Percentiles rank a stretch among this genome's conserved stretches.
phyloP scores from a whole-genome alignment of 805 yeast genomes.

The Metschnikowia colocasiae region DNA sequence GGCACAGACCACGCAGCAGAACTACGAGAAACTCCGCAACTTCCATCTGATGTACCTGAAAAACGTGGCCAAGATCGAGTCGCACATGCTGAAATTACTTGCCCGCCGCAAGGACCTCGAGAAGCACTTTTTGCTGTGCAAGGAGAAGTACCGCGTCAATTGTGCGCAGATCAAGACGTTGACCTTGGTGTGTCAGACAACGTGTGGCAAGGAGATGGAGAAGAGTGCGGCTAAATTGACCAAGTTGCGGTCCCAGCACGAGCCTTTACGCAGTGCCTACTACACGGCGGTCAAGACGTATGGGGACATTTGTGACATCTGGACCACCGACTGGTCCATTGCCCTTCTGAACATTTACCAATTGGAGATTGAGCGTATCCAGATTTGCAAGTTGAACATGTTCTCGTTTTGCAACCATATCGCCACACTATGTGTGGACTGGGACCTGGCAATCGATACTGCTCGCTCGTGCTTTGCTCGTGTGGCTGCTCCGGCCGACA shows the following conservation, averaged over 20 bases:
- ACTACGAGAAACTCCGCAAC: slow-evolving; percentile 47
- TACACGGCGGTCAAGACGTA: slow-evolving; percentile 50
- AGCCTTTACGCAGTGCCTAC: slow-evolving; percentile 50
- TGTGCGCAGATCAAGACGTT: slow-evolving; percentile 57
- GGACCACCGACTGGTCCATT: slow-evolving; percentile 69
- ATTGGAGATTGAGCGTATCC: slow-evolving; percentile 69
- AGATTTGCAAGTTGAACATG: slow-evolving; percentile 62
- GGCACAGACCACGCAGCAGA: slow-evolving; percentile 45
- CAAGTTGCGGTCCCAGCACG: slow-evolving; percentile 43
- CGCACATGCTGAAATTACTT: slow-evolving; percentile 52
- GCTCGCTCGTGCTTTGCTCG: slow-evolving; percentile 65
- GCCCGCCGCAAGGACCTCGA: slow-evolving; percentile 41
- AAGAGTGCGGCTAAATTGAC: slow-evolving; percentile 53
- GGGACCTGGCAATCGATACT: slow-evolving; percentile 72
- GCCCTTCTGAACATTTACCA: slow-evolving; percentile 61
- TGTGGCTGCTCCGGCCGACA: slow-evolving; percentile 60
- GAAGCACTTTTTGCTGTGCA: slow-evolving; percentile 34
- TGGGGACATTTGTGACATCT: slow-evolving; percentile 55
- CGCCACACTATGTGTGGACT: slow-evolving; percentile 72
- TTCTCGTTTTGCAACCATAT: slow-evolving; percentile 77
- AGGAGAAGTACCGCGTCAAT: slow-evolving; percentile 52
- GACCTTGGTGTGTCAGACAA: slow-evolving; percentile 58
- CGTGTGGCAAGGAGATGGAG: slow-evolving; percentile 72
- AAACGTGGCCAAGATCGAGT: slow-evolving; percentile 54
- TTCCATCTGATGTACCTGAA: slow-evolving; percentile 51